Percentiles rank a stretch among this genome's conserved stretches.
These are phyloP conservation scores for Volvariella volvacea DNA, from an alignment of 1,284 basidiomycete genomes.

Conservation along the genomic window DNA sequence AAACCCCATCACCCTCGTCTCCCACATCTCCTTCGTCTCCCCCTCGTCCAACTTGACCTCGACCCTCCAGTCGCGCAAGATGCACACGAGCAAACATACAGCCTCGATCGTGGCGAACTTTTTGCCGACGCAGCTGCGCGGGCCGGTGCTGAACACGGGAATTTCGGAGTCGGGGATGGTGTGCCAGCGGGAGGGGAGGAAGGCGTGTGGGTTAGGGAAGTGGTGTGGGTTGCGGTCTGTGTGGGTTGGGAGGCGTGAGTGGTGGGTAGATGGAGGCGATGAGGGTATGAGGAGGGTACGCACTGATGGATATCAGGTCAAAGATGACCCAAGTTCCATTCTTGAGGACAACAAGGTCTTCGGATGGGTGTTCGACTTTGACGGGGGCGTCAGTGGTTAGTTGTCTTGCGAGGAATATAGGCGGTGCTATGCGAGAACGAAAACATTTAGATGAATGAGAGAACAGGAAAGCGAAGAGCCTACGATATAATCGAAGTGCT, in stretches of 20 bases:
- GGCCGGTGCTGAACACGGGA: constrained; percentile 20
- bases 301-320: constrained; percentile 20
- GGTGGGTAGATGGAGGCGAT: too few species aligned
- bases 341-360: constrained; percentile 12
- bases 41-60: too few species aligned
- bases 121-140: too few species aligned
- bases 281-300: constrained; percentile 8
- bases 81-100: too few species aligned
- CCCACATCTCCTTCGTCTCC: too few species aligned
- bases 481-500: constrained; percentile 21
- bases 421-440: constrained; percentile 10
- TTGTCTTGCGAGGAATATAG: constrained; percentile 12
- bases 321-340: constrained; percentile 16
- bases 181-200: constrained; percentile 21
- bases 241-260: too few species aligned
- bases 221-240: constrained; percentile 20
- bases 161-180: constrained; percentile 16
- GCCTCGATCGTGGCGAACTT: too few species aligned
- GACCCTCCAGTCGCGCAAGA: too few species aligned
- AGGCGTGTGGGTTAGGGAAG: constrained; percentile 16
- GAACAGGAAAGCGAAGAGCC: constrained; percentile 3
- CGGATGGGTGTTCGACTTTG: constrained; percentile 9
- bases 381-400: constrained; percentile 14
- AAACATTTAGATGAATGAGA: neutral
- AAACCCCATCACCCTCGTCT: too few species aligned